Conservation (phyloP, 495 filamentous ascomycete species). For the Penicillium crystallinum region DNA sequence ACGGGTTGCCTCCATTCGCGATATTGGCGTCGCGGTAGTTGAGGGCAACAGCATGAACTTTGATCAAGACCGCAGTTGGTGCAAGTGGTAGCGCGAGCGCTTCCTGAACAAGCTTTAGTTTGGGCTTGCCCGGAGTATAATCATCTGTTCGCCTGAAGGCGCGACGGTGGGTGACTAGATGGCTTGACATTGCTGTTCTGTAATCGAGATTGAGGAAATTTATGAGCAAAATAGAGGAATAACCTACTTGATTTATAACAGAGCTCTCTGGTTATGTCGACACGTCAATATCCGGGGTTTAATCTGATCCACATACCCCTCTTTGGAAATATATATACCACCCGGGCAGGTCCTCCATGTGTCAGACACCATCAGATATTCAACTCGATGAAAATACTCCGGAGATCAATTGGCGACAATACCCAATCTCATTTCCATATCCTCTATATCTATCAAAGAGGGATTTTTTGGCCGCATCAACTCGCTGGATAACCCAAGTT, state of each 20-base stretch:
- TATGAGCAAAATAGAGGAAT: neutral
- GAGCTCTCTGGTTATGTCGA: neutral
- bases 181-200: neutral
- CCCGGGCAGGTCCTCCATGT: too few species aligned
- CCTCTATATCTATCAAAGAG: too few species aligned
- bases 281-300: neutral
- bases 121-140: conserved; percentile 22
- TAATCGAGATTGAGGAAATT: neutral
- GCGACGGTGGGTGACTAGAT: conserved; percentile 8
- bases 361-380: too few species aligned
- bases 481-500: neutral
- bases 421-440: too few species aligned
- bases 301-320: neutral
- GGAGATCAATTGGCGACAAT: too few species aligned
- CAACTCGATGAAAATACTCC: too few species aligned
- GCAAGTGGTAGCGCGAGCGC: conserved; percentile 12
- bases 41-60: conserved; percentile 36
- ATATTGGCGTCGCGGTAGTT: conserved; percentile 45
- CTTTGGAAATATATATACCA: neutral
- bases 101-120: conserved; percentile 21
- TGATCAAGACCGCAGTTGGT: conserved; percentile 34
- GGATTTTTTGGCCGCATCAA: neutral
- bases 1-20: conserved; percentile 33
- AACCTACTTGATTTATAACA: neutral
- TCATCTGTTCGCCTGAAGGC: conserved; percentile 29